Evolutionary conservation across 768 basidiomycete genomes (phyloP).

Genomic region (Dioszegia crocea): DNA sequence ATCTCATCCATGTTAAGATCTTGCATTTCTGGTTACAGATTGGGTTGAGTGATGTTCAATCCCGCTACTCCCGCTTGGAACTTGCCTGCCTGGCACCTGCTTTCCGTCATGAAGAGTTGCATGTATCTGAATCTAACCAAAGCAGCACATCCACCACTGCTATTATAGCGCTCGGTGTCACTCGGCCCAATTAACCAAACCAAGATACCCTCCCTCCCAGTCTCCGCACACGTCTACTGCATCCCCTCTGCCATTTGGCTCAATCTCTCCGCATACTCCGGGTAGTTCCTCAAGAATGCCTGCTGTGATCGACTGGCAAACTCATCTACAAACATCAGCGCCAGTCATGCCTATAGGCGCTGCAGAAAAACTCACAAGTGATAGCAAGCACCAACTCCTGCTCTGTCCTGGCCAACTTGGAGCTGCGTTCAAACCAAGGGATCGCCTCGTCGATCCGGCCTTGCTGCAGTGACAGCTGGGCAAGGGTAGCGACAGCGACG

Average conservation of each 20-base stretch:
- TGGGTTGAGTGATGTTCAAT: too few relatives aligned
- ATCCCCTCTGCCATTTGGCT: conserved; percentile 48
- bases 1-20: too few relatives aligned
- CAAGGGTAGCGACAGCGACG: conserved; percentile 90
- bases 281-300: conserved; percentile 77
- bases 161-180: too few relatives aligned
- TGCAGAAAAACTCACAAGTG: conserved; percentile 52
- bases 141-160: neutral
- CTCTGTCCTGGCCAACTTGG: conserved; percentile 82
- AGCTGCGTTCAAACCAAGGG: conserved; percentile 77
- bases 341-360: neutral
- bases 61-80: too few relatives aligned
- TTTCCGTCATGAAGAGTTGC: conserved; percentile 15
- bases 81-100: too few relatives aligned
- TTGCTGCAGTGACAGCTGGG: conserved; percentile 87
- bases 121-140: conserved; percentile 9
- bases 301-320: conserved; percentile 79
- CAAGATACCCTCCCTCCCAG: neutral
- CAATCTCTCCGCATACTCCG: conserved; percentile 61
- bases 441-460: conserved; percentile 80
- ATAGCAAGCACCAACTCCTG: conserved; percentile 63
- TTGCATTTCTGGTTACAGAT: too few relatives aligned
- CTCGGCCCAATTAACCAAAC: neutral
- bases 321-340: conserved; percentile 30
- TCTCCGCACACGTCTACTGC: conserved; percentile 10